A percentile compares a stretch with the other conserved stretches of the same genome.
Conservation (phyloP, 805 yeast genomes). For the Isabelozyma pseudorhagii region DNA sequence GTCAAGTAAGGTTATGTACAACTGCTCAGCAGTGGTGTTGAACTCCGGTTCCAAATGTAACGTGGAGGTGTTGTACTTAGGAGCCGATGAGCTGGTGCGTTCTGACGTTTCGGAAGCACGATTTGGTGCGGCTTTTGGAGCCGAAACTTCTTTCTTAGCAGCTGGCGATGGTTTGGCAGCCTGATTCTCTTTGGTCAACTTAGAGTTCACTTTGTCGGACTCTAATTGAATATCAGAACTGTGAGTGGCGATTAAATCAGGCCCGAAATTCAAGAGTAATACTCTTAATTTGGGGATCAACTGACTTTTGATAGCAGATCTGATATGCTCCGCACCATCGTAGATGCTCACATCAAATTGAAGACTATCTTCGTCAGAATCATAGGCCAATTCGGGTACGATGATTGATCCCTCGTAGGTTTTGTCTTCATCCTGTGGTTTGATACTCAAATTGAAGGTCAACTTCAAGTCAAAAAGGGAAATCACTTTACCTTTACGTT, state of each 20-base stretch:
- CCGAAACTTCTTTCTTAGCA: constrained; percentile 4
- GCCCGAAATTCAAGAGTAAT: constrained; percentile 63
- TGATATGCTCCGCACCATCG: constrained; percentile 49
- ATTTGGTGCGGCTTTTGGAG: constrained; percentile 4
- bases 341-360: constrained; percentile 76
- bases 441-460: constrained; percentile 47
- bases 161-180: constrained; percentile 22
- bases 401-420: constrained; percentile 68
- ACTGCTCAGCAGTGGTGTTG: constrained; percentile 83
- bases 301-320: constrained; percentile 44
- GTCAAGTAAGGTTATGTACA: constrained; percentile 73
- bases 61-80: constrained; percentile 78
- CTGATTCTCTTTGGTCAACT: constrained; percentile 51
- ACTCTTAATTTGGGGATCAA: constrained; percentile 70
- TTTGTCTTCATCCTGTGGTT: constrained; percentile 23
- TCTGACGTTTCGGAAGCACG: constrained; percentile 9
- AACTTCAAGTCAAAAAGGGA: constrained; percentile 80
- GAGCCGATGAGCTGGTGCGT: constrained; percentile 26
- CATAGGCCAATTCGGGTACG: constrained; percentile 93
- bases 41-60: constrained; percentile 75
- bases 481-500: constrained; percentile 94
- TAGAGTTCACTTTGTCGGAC: constrained; percentile 34
- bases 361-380: constrained; percentile 78
- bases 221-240: constrained; percentile 88
- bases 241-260: constrained; percentile 68